Conservation (phyloP, 805 yeast genomes). For the Starmerella bacillaris region DNA sequence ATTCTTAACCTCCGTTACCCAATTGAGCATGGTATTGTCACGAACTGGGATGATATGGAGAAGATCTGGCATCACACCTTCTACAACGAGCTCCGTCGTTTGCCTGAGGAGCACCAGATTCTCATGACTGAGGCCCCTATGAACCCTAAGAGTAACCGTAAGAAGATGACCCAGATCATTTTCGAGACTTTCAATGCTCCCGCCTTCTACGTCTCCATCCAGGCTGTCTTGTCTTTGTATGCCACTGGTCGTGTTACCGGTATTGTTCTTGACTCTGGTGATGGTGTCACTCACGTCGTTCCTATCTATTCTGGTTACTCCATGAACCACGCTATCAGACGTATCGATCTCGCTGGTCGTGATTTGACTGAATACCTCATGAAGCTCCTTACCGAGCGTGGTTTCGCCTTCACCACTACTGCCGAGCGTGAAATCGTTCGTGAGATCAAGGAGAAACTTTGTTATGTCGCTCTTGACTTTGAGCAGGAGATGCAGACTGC, state of each 20-base stretch:
- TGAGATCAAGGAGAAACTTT: conserved; percentile 94
- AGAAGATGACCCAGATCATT: conserved; percentile 98
- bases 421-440: conserved; percentile 95
- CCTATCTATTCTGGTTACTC: conserved; percentile 99
- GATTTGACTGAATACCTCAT: conserved; percentile 97
- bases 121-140: conserved; percentile 98
- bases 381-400: conserved; percentile 97
- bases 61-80: conserved; percentile 99
- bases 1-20: conserved; percentile 96
- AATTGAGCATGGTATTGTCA: conserved; percentile 98
- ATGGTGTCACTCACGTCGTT: conserved; percentile 99
- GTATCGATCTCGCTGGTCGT: conserved; percentile 99
- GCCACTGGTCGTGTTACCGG: conserved; percentile 99
- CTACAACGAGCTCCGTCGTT: conserved; percentile 99
- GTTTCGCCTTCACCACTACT: conserved; percentile 95
- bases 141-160: conserved; percentile 99
- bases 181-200: conserved; percentile 99
- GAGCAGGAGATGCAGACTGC: conserved; percentile 99
- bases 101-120: conserved; percentile 99
- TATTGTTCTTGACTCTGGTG: conserved; percentile 98
- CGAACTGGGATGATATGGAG: conserved; percentile 99
- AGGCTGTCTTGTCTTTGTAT: conserved; percentile 94
- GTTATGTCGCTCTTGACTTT: conserved; percentile 97
- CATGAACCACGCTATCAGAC: conserved; percentile 93
- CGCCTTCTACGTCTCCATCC: conserved; percentile 96